Evolutionary conservation across 2,329 filamentous ascomycete species (phyloP).

Genomic region (Camillea tinctor): DNA sequence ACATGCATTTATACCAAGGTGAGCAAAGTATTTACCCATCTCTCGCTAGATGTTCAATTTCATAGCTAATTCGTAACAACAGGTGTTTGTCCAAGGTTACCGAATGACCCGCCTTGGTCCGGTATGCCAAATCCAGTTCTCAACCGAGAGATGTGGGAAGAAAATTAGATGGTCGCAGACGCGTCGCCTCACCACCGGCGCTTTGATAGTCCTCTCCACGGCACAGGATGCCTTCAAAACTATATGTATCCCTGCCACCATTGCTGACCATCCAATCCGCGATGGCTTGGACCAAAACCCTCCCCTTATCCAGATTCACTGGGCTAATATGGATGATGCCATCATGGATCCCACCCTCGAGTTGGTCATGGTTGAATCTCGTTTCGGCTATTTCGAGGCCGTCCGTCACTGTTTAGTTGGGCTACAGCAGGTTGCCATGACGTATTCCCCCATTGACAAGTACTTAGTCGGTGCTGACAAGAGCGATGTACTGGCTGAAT

Average conservation of each 20-base stretch:
- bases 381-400: constrained; percentile 74
- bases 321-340: constrained; percentile 58
- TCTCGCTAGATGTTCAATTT: not conserved
- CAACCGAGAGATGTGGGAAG: constrained; percentile 61
- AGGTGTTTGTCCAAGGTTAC: constrained; percentile 68
- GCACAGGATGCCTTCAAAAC: constrained; percentile 60
- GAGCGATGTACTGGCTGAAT: constrained; percentile 29
- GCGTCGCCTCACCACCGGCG: constrained; percentile 51
- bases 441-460: constrained; percentile 58
- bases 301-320: constrained; percentile 74
- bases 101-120: constrained; percentile 62
- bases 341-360: constrained; percentile 66
- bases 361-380: constrained; percentile 77
- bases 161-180: constrained; percentile 64
- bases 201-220: constrained; percentile 52
- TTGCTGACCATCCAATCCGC: constrained; percentile 67
- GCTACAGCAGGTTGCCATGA: constrained; percentile 57
- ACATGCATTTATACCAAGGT: constrained; percentile 71
- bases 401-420: constrained; percentile 70
- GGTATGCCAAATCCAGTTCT: constrained; percentile 69
- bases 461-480: constrained; percentile 54
- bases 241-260: constrained; percentile 66
- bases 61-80: not conserved
- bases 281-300: constrained; percentile 62
- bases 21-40: constrained; percentile 20